Evolutionary conservation across 2,329 filamentous ascomycete species (phyloP).

Genomic region (Trichoderma afroharzianum): DNA sequence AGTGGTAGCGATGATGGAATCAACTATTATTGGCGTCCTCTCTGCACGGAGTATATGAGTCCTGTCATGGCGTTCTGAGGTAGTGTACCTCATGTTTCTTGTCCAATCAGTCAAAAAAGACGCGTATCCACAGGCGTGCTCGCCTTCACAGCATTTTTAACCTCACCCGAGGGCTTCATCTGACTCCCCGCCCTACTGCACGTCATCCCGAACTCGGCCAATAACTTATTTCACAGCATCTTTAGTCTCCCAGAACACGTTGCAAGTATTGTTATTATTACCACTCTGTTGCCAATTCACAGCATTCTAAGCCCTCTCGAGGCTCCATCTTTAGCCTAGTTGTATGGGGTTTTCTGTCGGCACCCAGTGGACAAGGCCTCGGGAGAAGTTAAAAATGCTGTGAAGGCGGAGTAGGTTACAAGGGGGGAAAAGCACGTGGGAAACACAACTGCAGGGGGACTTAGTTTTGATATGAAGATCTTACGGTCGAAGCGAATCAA

Average conservation of each 20-base stretch:
- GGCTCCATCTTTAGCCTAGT: neutral
- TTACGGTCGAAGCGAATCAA: too few species aligned
- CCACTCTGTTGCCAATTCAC: neutral
- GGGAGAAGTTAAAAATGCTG: neutral
- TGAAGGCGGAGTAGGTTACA: too few species aligned
- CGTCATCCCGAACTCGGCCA: neutral
- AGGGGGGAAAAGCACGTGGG: too few species aligned
- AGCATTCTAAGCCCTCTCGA: neutral
- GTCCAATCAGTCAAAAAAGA: too few species aligned
- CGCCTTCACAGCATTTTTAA: neutral
- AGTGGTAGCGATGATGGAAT: neutral
- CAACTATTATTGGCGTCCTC: neutral
- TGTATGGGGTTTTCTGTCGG: accelerated
- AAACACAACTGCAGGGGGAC: too few species aligned
- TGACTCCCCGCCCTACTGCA: neutral
- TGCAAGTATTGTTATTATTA: neutral
- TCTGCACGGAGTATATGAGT: neutral
- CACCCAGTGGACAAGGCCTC: neutral
- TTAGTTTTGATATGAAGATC: too few species aligned
- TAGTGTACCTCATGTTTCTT: neutral
- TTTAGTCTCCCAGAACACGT: neutral
- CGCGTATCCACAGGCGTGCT: too few species aligned
- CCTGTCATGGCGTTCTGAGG: neutral
- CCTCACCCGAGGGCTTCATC: neutral
- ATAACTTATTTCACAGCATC: neutral